These are phyloP conservation scores for Acanthochlamys bracteata DNA, from an alignment of 106 monocot genomes.

Conservation along the genomic window DNA sequence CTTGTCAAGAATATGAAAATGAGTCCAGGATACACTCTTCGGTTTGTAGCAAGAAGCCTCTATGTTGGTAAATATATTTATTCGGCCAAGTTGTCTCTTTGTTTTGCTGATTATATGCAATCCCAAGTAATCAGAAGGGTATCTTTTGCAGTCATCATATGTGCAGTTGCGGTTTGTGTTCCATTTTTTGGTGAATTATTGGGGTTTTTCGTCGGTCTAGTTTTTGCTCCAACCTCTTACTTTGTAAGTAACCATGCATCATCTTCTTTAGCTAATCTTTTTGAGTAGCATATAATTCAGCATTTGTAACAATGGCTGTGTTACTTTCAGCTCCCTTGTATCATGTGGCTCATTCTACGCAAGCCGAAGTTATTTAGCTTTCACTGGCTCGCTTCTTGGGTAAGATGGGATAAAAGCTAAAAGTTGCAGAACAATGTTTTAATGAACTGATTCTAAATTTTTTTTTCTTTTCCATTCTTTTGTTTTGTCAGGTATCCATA, in stretches of 20 bases:
- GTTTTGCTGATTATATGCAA: neutral
- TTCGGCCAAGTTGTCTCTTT: neutral
- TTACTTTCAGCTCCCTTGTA: neutral
- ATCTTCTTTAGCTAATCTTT: neutral
- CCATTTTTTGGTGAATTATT: conserved; percentile 32
- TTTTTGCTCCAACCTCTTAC: conserved; percentile 36
- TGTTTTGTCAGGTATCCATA: conserved; percentile 24
- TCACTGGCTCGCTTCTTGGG: neutral
- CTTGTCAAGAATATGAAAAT: conserved; percentile 37
- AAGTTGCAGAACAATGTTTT: too few species aligned
- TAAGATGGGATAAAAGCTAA: too few species aligned
- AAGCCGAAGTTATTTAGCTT: neutral
- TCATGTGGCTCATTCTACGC: neutral
- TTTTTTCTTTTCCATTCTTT: conserved; percentile 1
- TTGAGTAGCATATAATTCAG: neutral
- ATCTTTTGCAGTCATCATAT: conserved; percentile 10
- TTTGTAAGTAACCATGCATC: conserved; percentile 14
- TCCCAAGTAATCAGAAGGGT: neutral
- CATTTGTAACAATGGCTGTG: neutral
- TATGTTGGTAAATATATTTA: conserved; percentile 33
- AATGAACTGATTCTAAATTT: neutral
- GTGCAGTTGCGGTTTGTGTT: conserved; percentile 20
- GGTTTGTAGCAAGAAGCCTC: conserved; percentile 19
- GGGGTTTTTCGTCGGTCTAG: conserved; percentile 35
- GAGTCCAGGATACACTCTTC: conserved; percentile 23